phyloP scores from a whole-genome alignment of 441 rosid species.

The Arabidopsis hybrid region DNA sequence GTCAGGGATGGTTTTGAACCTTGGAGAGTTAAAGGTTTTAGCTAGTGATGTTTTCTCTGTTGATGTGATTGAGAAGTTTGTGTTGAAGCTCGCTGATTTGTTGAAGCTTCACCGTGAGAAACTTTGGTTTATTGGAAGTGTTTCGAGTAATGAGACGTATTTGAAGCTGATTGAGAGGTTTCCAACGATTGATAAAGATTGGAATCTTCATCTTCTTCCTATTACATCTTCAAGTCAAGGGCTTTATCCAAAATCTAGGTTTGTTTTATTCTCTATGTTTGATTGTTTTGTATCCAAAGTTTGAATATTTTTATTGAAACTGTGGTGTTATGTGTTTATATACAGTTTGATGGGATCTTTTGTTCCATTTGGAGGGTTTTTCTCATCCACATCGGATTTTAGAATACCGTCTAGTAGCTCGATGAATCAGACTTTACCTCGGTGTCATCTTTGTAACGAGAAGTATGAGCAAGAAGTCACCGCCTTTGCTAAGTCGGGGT shows the following conservation, averaged over 20 bases:
- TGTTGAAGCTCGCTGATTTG: slow-evolving; percentile 55
- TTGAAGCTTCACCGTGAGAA: slow-evolving; percentile 53
- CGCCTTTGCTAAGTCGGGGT: slow-evolving; percentile 49
- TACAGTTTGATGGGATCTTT: slow-evolving; percentile 94
- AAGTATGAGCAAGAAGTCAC: slow-evolving; percentile 72
- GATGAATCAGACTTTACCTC: slow-evolving; percentile 44
- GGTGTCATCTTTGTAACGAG: slow-evolving; percentile 63
- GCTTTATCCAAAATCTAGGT: slow-evolving; percentile 73
- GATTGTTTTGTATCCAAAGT: neutral
- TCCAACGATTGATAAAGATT: slow-evolving; percentile 66
- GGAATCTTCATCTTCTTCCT: slow-evolving; percentile 83
- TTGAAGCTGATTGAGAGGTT: slow-evolving; percentile 55
- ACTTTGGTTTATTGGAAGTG: slow-evolving; percentile 69
- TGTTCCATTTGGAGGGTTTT: slow-evolving; percentile 90
- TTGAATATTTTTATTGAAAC: slow-evolving; percentile 13
- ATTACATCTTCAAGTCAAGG: slow-evolving; percentile 59
- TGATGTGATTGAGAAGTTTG: slow-evolving; percentile 45
- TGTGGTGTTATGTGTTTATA: slow-evolving; percentile 42
- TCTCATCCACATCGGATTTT: slow-evolving; percentile 66
- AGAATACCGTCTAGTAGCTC: slow-evolving; percentile 47
- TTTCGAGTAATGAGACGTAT: slow-evolving; percentile 66
- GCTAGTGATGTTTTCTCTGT: slow-evolving; percentile 33
- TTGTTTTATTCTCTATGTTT: neutral
- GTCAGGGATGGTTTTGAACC: slow-evolving; percentile 56
- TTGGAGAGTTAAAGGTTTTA: slow-evolving; percentile 70